Percentiles rank a stretch among this genome's conserved stretches.
These are phyloP conservation scores for Mortierella sp. DNA, from an alignment of 371 early-diverging fungal genomes.

Conservation along the genomic window DNA sequence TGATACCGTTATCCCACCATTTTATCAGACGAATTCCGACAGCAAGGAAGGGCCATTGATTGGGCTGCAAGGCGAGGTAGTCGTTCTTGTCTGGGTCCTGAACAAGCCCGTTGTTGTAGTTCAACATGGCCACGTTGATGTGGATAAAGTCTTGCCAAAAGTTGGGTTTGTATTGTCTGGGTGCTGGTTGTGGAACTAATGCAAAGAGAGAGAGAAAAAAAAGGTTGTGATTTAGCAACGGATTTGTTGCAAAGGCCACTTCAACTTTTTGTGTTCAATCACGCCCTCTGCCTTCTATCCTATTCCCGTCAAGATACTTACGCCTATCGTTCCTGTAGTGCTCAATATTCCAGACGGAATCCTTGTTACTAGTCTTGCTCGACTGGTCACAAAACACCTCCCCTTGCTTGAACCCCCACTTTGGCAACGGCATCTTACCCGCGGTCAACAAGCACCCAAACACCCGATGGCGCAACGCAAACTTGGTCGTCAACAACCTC, in stretches of 20 bases:
- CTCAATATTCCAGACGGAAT: conserved; percentile 97
- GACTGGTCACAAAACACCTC: conserved; percentile 92
- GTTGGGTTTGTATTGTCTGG: conserved; percentile 66
- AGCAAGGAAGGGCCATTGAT: conserved; percentile 95
- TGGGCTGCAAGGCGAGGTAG: conserved; percentile 85
- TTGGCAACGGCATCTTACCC: conserved; percentile 82
- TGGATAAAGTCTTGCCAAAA: conserved; percentile 92
- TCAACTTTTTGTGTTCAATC: not conserved
- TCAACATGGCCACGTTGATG: conserved; percentile 97
- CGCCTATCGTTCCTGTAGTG: conserved; percentile 77
- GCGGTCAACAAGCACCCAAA: conserved; percentile 86
- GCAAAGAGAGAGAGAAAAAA: not conserved
- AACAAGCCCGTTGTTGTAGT: conserved; percentile 94
- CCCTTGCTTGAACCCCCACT: conserved; percentile 98
- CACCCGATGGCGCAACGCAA: conserved; percentile 86
- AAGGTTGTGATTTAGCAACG: not conserved
- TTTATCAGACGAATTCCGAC: conserved; percentile 97
- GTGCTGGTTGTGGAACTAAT: conserved; percentile 67
- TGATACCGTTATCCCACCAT: conserved; percentile 90
- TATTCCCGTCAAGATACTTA: not conserved
- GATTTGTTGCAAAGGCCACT: not conserved
- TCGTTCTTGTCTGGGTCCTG: conserved; percentile 97
- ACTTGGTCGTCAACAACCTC: conserved; percentile 85
- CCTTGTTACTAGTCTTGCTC: conserved; percentile 63
- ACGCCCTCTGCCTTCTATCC: not conserved